Percentiles rank a stretch among this genome's conserved stretches.
phyloP scores from a whole-genome alignment of 2,329 filamentous ascomycete genomes.

The Cladosporium sp. region DNA sequence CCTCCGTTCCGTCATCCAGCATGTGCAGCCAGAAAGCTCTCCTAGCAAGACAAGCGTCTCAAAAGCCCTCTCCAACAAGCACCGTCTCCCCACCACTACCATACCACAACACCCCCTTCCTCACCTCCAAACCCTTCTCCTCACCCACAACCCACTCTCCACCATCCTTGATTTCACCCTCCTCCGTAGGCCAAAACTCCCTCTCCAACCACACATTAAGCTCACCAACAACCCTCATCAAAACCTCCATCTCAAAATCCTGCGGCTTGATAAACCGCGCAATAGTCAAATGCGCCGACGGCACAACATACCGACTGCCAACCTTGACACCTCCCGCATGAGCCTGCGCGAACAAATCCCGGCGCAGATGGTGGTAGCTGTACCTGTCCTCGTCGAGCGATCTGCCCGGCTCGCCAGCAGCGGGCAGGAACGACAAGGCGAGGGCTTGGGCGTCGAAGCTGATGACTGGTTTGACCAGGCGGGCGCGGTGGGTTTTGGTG shows the following conservation, averaged over 20 bases:
- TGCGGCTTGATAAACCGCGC: slow-evolving; percentile 72
- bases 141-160: slow-evolving; percentile 88
- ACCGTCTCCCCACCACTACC: slow-evolving; percentile 75
- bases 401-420: slow-evolving; percentile 55
- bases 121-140: slow-evolving; percentile 75
- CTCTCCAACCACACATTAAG: slow-evolving; percentile 74
- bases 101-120: slow-evolving; percentile 82
- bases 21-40: too few species aligned
- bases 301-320: slow-evolving; percentile 80
- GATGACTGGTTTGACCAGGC: slow-evolving; percentile 78
- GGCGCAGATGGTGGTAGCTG: slow-evolving; percentile 87
- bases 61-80: slow-evolving; percentile 53
- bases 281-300: slow-evolving; percentile 86
- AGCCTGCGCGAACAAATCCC: slow-evolving; percentile 70
- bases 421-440: slow-evolving; percentile 84
- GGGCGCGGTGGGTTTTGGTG: slow-evolving; percentile 66
- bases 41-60: slow-evolving; percentile 18
- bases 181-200: slow-evolving; percentile 66
- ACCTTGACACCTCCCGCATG: slow-evolving; percentile 66
- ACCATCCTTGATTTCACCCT: slow-evolving; percentile 35
- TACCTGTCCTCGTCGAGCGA: slow-evolving; percentile 62
- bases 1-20: too few species aligned
- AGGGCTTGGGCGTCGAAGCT: slow-evolving; percentile 84
- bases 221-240: slow-evolving; percentile 71
- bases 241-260: slow-evolving; percentile 58